A percentile compares a stretch with the other conserved stretches of the same genome.
These are phyloP conservation scores for Ustilago esculenta DNA, from an alignment of 1,284 basidiomycete genomes.

Conservation along the genomic window DNA sequence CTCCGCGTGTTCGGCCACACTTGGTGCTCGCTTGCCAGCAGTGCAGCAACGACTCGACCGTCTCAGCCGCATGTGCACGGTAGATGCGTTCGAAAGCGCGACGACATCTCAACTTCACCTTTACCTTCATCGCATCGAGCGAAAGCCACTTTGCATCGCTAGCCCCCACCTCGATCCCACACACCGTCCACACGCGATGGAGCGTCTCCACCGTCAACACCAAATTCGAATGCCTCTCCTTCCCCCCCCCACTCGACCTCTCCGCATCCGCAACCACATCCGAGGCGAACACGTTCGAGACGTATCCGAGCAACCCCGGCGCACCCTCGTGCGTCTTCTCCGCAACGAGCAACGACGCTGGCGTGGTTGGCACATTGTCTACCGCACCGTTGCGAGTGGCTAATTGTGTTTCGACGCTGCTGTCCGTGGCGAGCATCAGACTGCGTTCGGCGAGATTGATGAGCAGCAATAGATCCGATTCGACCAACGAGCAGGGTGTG, in stretches of 20 bases:
- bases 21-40: conserved; percentile 73
- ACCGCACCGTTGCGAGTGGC: too few relatives aligned
- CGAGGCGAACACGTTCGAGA: conserved; percentile 54
- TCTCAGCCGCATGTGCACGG: conserved; percentile 79
- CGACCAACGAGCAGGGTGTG: conserved; percentile 29
- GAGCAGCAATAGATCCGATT: conserved; percentile 49
- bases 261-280: conserved; percentile 10
- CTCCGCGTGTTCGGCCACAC: conserved; percentile 1
- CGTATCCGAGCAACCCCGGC: conserved; percentile 48
- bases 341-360: too few relatives aligned
- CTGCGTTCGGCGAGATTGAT: conserved; percentile 52
- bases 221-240: conserved; percentile 15
- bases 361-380: too few relatives aligned
- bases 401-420: too few relatives aligned
- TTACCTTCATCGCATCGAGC: conserved; percentile 30
- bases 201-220: conserved; percentile 43
- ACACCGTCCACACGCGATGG: conserved; percentile 45
- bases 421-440: conserved; percentile 31
- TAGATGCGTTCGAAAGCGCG: conserved; percentile 80
- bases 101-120: conserved; percentile 32
- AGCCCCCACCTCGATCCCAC: conserved; percentile 8
- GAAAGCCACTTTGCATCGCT: conserved; percentile 43
- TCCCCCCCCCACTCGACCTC: conserved; percentile 3
- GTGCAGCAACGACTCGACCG: conserved; percentile 81
- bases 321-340: conserved; percentile 4